These are phyloP conservation scores for Melanomma pulvis-pyrius DNA, from an alignment of 495 filamentous ascomycete species.

Conservation along the genomic window DNA sequence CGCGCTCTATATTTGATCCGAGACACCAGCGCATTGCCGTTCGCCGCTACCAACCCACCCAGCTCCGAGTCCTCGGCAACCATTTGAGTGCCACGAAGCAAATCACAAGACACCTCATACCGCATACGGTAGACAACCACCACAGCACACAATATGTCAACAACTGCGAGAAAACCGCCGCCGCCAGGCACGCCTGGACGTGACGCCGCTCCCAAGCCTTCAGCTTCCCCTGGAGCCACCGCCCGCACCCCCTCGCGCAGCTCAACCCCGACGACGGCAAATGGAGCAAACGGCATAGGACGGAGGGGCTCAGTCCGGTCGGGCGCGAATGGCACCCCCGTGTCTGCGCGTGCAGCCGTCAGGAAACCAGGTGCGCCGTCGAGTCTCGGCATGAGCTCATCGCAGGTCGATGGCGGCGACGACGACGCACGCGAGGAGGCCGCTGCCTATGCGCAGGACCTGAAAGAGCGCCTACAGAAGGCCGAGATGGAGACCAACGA, in stretches of 20 bases:
- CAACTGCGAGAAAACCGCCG: constrained; percentile 26
- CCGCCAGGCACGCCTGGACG: constrained; percentile 25
- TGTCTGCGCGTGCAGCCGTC: constrained; percentile 39
- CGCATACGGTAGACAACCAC: neutral
- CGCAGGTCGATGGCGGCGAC: constrained; percentile 42
- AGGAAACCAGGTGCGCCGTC: constrained; percentile 36
- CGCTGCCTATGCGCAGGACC: constrained; percentile 78
- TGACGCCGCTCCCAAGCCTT: constrained; percentile 13
- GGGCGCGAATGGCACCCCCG: constrained; percentile 33
- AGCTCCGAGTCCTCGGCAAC: constrained; percentile 11
- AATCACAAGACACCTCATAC: neutral
- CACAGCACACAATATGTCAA: constrained; percentile 17
- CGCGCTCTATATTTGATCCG: neutral
- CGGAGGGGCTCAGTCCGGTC: constrained; percentile 29
- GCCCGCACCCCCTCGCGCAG: constrained; percentile 21
- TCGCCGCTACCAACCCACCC: constrained; percentile 6
- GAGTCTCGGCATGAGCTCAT: constrained; percentile 38
- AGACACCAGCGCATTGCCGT: constrained; percentile 3
- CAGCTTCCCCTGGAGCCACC: constrained; percentile 21
- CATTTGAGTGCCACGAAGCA: neutral
- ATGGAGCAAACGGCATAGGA: constrained; percentile 28
- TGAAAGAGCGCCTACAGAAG: constrained; percentile 77
- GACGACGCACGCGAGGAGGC: constrained; percentile 70
- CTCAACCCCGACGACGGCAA: constrained; percentile 19
- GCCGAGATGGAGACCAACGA: constrained; percentile 79